phyloP scores from a whole-genome alignment of 75 land plant species.

The Cryptomeria japonica region DNA sequence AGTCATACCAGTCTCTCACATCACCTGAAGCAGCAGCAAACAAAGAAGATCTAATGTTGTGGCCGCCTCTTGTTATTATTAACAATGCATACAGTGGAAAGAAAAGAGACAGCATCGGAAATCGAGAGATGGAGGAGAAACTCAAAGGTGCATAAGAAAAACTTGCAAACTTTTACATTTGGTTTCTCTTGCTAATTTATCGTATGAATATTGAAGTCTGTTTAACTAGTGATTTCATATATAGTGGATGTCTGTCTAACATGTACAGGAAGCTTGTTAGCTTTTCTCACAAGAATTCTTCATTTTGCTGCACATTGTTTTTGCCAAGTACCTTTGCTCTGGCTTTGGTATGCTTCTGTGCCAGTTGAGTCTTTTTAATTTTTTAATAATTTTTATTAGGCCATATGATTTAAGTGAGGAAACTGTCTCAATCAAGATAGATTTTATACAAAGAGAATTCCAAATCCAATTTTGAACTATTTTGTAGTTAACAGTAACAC shows the following conservation, averaged over 20 bases:
- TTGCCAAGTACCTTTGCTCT: neutral
- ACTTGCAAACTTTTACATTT: neutral
- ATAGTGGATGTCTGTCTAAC: neutral
- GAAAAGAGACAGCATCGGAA: slow-evolving; percentile 69
- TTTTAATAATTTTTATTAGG: neutral
- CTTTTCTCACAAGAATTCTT: neutral
- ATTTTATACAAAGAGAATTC: neutral
- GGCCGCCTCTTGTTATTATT: slow-evolving; percentile 78
- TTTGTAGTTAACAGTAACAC: neutral
- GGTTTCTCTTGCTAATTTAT: neutral
- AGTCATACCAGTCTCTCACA: slow-evolving; percentile 51
- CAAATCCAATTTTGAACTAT: neutral
- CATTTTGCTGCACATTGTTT: neutral
- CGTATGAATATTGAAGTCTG: neutral
- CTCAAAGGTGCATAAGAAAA: slow-evolving; percentile 54
- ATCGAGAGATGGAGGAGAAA: slow-evolving; percentile 58
- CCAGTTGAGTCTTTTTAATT: neutral
- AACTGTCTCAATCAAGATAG: neutral
- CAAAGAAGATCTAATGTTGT: slow-evolving; percentile 69
- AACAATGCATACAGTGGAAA: slow-evolving; percentile 64
- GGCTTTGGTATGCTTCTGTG: neutral
- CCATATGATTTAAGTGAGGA: neutral
- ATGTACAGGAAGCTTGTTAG: neutral
- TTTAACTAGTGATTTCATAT: neutral
- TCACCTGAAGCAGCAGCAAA: slow-evolving; percentile 50